phyloP scores from a whole-genome alignment of 305 asterid genomes.

The Striga hermonthica region DNA sequence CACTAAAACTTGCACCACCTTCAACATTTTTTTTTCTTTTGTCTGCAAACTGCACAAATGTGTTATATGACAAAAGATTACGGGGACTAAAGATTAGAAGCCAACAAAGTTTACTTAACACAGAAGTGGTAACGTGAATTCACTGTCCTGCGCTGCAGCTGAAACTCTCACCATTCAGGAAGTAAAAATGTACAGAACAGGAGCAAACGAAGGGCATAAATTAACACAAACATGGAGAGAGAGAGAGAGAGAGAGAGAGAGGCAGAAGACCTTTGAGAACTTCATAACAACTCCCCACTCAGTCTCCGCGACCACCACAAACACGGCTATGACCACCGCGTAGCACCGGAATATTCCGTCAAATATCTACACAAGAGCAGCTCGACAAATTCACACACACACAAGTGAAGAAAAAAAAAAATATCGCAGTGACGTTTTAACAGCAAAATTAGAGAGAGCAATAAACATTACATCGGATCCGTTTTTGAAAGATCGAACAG shows the following conservation, averaged over 20 bases:
- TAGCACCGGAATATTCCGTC: conserved; percentile 96
- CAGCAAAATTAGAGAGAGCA: not conserved
- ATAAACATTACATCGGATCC: conserved; percentile 61
- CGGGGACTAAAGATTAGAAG: not conserved
- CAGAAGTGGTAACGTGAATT: conserved; percentile 1
- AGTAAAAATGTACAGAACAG: too few relatives aligned
- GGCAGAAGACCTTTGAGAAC: conserved; percentile 61
- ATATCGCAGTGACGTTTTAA: not conserved
- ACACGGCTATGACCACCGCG: conserved; percentile 63
- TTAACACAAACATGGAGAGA: not conserved
- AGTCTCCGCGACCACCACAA: conserved; percentile 82
- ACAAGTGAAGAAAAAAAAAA: not conserved
- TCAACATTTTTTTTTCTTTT: not conserved
- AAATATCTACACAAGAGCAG: conserved; percentile 52
- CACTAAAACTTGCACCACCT: not conserved
- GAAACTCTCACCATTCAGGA: conserved; percentile 1
- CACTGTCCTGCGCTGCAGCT: conserved; percentile 11
- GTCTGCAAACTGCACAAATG: not conserved
- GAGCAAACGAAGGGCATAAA: too few relatives aligned
- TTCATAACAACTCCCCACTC: conserved; percentile 74
- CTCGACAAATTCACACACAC: not conserved
- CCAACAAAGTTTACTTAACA: not conserved
- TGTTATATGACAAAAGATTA: not conserved
- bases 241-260: conserved; percentile 2
- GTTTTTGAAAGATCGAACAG: conserved; percentile 65